These are phyloP conservation scores for Penicillium chermesinum DNA, from an alignment of 495 filamentous ascomycete genomes.

Conservation along the genomic window DNA sequence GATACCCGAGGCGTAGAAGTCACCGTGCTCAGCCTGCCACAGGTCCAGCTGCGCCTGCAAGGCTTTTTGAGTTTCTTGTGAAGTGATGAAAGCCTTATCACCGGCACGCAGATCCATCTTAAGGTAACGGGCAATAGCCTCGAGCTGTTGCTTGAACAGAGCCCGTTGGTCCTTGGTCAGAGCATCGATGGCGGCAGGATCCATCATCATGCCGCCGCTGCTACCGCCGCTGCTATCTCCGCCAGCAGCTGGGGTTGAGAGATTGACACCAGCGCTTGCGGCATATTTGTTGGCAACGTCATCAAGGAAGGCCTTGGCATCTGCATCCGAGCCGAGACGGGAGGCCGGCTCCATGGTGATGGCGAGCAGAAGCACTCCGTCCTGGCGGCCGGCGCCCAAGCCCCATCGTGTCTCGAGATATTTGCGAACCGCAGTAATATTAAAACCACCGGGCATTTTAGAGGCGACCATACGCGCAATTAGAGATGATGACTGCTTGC, in stretches of 20 bases:
- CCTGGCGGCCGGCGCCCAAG: constrained; percentile 79
- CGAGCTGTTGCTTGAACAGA: constrained; percentile 95
- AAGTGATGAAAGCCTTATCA: constrained; percentile 84
- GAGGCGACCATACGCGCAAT: constrained; percentile 93
- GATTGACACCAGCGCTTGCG: constrained; percentile 71
- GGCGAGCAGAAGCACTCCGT: constrained; percentile 81
- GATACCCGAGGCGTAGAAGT: constrained; percentile 91
- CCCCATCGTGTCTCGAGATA: constrained; percentile 95
- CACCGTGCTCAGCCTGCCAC: constrained; percentile 92
- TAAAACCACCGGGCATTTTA: constrained; percentile 99
- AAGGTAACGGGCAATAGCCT: constrained; percentile 89
- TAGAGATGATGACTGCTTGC: constrained; percentile 92
- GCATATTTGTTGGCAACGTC: constrained; percentile 88
- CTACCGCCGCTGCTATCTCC: constrained; percentile 63
- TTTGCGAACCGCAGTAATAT: constrained; percentile 91
- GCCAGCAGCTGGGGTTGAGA: constrained; percentile 70
- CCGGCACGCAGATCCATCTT: constrained; percentile 94
- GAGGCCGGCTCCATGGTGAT: constrained; percentile 88
- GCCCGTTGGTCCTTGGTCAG: constrained; percentile 92
- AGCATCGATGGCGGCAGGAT: constrained; percentile 93
- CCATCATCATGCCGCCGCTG: constrained; percentile 92
- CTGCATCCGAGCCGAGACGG: constrained; percentile 80
- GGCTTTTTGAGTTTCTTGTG: constrained; percentile 74
- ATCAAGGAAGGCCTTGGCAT: constrained; percentile 89
- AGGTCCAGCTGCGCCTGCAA: constrained; percentile 91